Evolutionary conservation across 768 basidiomycete genomes (phyloP), one percentile per base, ranked within the genome.

Genomic region (Lanmaoa rubissima): DNA sequence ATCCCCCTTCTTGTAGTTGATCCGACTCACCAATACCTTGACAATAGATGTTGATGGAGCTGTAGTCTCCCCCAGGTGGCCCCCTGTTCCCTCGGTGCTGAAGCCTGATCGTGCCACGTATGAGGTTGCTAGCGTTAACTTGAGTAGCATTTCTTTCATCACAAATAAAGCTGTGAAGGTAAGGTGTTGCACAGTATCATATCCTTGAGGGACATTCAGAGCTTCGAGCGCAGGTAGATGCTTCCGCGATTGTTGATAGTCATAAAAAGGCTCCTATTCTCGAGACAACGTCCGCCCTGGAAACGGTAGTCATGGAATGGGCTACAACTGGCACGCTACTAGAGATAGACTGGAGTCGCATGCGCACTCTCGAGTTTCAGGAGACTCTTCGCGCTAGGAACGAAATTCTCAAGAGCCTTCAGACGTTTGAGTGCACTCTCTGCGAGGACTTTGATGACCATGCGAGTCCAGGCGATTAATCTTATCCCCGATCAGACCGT

Each of bases 331-430:
- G 73, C 9, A 62, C 62, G 3, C 73, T 94, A 14, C 81, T 83
- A 2, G 97, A 99, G 69, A 82, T 87, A 5, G 92, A 92, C 53
- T 98, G 94, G 95, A 77, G 76, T 53, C 82, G 88, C 50, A 81
- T 94, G 69, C 83, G 89, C 44, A 78, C 84, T n/a, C 73, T 99
- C 9, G 94, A 98, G 52, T 97, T 98, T 69, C 93, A 98, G 70
- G 96, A 98, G 60, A 74, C 79, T 21, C 67, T 98, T 50, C 82
- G 82, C 55, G 65, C 77, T 40, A 78, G 94, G 55, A 76, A 86
- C 49, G 73, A 72, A 12, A 67, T 87, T 6, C 68, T 74, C 2
- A 69, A 78, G 57, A 74, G 74, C 28, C 65, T 90, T 32, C 61
- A 71, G 14, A 74, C 53, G 5, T 75, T 73, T 43, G 70, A 65